These are phyloP conservation scores for Rhizopogon hawkerae DNA, from an alignment of 1,284 basidiomycete genomes.

Conservation along the genomic window DNA sequence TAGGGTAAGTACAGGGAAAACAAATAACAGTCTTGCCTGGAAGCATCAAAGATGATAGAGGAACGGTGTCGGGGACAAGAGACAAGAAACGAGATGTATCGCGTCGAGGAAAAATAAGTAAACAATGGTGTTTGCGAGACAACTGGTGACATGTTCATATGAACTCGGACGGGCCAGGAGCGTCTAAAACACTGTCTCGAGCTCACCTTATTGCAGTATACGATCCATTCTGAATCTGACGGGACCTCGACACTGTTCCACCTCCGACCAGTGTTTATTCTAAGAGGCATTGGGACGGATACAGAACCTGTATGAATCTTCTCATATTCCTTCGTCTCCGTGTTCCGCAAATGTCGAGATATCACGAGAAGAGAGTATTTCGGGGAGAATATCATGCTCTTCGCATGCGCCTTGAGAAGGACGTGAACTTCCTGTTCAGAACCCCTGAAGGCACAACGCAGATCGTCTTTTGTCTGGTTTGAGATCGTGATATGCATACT, in stretches of 20 bases:
- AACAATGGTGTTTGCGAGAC: slow-evolving; percentile 30
- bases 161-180: slow-evolving; percentile 4
- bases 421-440: slow-evolving; percentile 7
- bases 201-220: slow-evolving; percentile 45
- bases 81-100: slow-evolving; percentile 54
- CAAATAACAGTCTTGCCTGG: slow-evolving; percentile 46
- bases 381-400: slow-evolving; percentile 18
- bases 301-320: slow-evolving; percentile 10
- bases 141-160: slow-evolving; percentile 23
- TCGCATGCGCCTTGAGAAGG: slow-evolving; percentile 20
- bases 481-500: slow-evolving; percentile 37
- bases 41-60: slow-evolving; percentile 63
- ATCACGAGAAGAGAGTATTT: slow-evolving; percentile 12
- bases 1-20: slow-evolving; percentile 9
- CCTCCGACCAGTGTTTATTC: slow-evolving; percentile 23
- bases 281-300: slow-evolving; percentile 20
- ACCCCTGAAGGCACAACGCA: slow-evolving; percentile 21
- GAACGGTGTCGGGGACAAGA: slow-evolving; percentile 54
- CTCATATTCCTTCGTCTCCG: slow-evolving; percentile 10
- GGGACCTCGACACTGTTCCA: slow-evolving; percentile 39
- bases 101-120: slow-evolving; percentile 51
- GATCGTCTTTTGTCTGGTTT: slow-evolving; percentile 36
- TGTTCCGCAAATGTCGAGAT: slow-evolving; percentile 8
- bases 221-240: slow-evolving; percentile 44
- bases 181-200: slow-evolving; percentile 9